Base-by-base conservation (phyloP, 2,329 filamentous ascomycete species). In the Botrytis aclada region DNA sequence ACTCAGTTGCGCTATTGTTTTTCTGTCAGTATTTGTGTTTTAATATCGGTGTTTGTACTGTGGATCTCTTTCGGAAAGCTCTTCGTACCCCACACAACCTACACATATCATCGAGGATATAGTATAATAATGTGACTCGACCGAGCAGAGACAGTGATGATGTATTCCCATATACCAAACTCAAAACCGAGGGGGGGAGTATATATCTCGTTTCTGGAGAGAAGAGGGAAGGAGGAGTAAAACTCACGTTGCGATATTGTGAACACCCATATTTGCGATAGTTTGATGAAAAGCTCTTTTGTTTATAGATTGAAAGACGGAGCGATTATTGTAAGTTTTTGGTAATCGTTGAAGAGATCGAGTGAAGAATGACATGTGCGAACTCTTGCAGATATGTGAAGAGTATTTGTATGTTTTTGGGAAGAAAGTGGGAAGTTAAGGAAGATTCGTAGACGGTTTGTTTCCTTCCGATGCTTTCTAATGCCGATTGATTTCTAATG, bases 1-100 rank as follows among this genome's bases (percentile, higher is more conserved):
- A 94, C 43, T 90, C 88, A 37, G 84, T 80, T 80, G 86, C 88
- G 77, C 90, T 93, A 75, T 75, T 71, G 18, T 32, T 18, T 25
- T 1, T 29, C 39, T 66, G 72, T 80, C 77, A 81, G 80, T 69
- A 29, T 63, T 43, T 32, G 6, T n/a, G 29, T 29, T 8, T 47
- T 2, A 54, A 18, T 18, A 22, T n/a, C 22, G n/a, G 34, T n/a
- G 7, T 62, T 62, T 39, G 9, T 10, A 18, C 58, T 37, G 6
- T 54, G 47, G 47, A n/a, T 0, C 14, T 62, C 60, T 39, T 5
- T 39, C 22, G 14, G 25, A 62, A 63, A 63, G 61, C 37, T 63
- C 61, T 63, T 63, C 61, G 39, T 41, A n/a, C 37, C 37, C 61
- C 61, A 39, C 61, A 43, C 37, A 10, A 41, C 16, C 61, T 63